Conservation (phyloP, 2,329 filamentous ascomycete genomes). For the Aureobasidium melanogenum region DNA sequence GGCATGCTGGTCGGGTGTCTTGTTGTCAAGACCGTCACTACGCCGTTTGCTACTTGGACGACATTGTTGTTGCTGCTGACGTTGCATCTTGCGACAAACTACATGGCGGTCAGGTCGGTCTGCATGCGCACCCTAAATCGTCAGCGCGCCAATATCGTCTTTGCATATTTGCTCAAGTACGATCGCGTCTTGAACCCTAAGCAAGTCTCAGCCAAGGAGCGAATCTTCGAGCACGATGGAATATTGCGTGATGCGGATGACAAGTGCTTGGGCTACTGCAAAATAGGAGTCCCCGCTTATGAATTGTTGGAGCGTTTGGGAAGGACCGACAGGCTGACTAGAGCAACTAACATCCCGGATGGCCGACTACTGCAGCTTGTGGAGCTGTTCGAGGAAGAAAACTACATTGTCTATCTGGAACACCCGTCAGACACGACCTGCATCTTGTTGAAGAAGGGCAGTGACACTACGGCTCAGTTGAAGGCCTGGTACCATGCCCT, state of each 20-base stretch:
- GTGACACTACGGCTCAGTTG: slow-evolving; percentile 42
- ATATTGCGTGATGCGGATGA: slow-evolving; percentile 50
- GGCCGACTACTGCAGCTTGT: slow-evolving; percentile 37
- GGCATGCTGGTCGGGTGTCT: slow-evolving; percentile 81
- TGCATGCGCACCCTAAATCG: slow-evolving; percentile 77
- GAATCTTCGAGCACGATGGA: slow-evolving; percentile 54
- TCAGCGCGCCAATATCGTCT: slow-evolving; percentile 73
- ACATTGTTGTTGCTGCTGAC: slow-evolving; percentile 63
- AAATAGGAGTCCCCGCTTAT: slow-evolving; percentile 38
- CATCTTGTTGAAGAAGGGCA: slow-evolving; percentile 57
- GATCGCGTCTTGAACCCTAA: slow-evolving; percentile 43
- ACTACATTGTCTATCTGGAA: slow-evolving; percentile 54
- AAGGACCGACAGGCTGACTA: slow-evolving; percentile 23
- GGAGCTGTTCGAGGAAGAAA: slow-evolving; percentile 40
- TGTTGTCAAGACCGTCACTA: slow-evolving; percentile 67
- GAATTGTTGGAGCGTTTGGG: slow-evolving; percentile 18
- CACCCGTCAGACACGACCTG: slow-evolving; percentile 29
- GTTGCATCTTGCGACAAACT: slow-evolving; percentile 76
- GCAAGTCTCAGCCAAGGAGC: slow-evolving; percentile 52
- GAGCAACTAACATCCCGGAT: slow-evolving; percentile 10
- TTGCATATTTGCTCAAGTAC: slow-evolving; percentile 37
- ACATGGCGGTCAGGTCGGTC: slow-evolving; percentile 74
- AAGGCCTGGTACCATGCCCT: slow-evolving; percentile 56
- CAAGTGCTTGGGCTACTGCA: slow-evolving; percentile 43
- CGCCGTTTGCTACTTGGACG: slow-evolving; percentile 62